Conservation (phyloP, 2,329 filamentous ascomycete species). For the Cercospora nicotianae region DNA sequence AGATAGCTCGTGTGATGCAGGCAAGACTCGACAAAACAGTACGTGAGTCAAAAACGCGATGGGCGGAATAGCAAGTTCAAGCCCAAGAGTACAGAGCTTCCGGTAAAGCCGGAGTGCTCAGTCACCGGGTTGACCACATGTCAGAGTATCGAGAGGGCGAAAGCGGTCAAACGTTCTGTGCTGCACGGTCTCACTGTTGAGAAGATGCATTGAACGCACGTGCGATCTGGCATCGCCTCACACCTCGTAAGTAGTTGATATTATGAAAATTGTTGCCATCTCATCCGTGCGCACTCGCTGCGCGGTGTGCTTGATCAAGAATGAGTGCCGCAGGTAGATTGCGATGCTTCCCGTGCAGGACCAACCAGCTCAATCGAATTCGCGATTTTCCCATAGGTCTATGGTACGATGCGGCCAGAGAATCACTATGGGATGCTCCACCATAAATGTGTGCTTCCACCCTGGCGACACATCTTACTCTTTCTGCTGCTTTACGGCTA, state of each 20-base stretch:
- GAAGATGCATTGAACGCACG: background rate
- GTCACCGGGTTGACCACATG: background rate
- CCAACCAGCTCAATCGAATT: background rate
- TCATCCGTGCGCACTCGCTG: background rate
- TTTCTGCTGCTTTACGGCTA: background rate
- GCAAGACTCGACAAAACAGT: slow-evolving; percentile 59
- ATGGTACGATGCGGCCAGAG: slow-evolving; percentile 1
- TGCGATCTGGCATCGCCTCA: slow-evolving; percentile 10
- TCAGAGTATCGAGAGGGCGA: background rate
- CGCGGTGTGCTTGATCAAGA: background rate
- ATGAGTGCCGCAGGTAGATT: background rate
- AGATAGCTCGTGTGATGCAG: slow-evolving; percentile 53
- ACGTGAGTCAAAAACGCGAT: background rate
- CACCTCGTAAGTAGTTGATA: slow-evolving; percentile 13
- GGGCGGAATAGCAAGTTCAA: background rate
- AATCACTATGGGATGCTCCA: background rate
- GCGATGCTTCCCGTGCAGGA: background rate
- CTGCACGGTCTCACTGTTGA: background rate
- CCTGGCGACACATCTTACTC: background rate
- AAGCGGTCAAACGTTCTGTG: background rate
- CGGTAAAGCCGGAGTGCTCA: background rate
- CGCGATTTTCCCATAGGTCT: background rate
- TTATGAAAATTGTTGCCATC: slow-evolving; percentile 11
- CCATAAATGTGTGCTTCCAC: background rate
- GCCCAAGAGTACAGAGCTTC: background rate